A percentile compares a stretch with the other conserved stretches of the same genome.
These are phyloP conservation scores for Mycosarcoma maydis DNA, from an alignment of 1,284 basidiomycete species.

Conservation along the genomic window DNA sequence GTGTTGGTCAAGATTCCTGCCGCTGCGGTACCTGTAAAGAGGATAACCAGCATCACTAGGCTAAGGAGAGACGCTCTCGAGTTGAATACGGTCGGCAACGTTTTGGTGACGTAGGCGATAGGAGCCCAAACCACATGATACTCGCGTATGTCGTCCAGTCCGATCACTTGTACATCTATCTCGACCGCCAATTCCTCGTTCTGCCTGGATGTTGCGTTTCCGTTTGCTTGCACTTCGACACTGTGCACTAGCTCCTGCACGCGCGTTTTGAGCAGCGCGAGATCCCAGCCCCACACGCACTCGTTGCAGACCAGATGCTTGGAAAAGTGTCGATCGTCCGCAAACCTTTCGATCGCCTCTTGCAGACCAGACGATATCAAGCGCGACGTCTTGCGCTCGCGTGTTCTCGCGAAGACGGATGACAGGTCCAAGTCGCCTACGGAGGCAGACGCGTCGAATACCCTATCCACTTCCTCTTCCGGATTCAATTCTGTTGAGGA, in stretches of 20 bases:
- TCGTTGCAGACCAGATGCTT: conserved; percentile 18
- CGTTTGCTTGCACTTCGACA: neutral
- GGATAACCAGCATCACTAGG: neutral
- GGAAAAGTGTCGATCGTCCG: conserved; percentile 37
- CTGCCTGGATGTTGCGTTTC: conserved; percentile 7
- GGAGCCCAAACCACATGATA: conserved; percentile 36
- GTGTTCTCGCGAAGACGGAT: conserved; percentile 9
- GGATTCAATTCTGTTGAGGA: neutral
- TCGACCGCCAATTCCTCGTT: neutral
- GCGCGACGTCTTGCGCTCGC: conserved; percentile 7
- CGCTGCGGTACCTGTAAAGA: neutral
- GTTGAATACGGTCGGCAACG: neutral
- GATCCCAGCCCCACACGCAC: conserved; percentile 31
- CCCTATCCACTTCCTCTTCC: conserved; percentile 5
- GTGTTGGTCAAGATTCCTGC: conserved; percentile 73
- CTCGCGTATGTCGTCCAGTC: conserved; percentile 3
- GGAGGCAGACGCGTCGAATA: neutral
- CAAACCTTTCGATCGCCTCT: conserved; percentile 36
- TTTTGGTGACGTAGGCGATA: neutral
- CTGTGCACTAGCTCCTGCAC: neutral
- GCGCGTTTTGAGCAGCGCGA: neutral
- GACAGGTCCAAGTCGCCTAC: conserved; percentile 23
- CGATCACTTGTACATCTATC: conserved; percentile 16
- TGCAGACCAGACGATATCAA: conserved; percentile 18
- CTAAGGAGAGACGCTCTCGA: conserved; percentile 2